These are phyloP conservation scores for Heteromeles arbutifolia DNA, from an alignment of 306 rosid species.

Conservation along the genomic window DNA sequence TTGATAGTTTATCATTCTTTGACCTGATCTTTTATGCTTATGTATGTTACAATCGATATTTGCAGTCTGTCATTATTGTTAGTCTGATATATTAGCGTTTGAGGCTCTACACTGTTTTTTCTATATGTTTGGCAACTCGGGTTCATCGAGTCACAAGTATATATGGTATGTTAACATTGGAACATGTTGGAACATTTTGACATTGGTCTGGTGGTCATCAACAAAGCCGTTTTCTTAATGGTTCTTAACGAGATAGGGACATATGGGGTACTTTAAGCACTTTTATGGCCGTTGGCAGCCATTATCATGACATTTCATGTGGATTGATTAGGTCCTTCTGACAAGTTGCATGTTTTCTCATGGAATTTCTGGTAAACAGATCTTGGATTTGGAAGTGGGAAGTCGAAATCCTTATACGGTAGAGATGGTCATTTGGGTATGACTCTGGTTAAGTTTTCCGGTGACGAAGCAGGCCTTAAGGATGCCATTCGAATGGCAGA, in stretches of 20 bases:
- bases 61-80: neutral
- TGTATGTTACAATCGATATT: neutral
- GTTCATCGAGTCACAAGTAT: neutral
- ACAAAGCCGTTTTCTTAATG: neutral
- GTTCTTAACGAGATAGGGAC: neutral
- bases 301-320: neutral
- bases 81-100: neutral
- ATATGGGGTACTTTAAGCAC: neutral
- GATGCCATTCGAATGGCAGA: constrained; percentile 77
- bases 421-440: constrained; percentile 96
- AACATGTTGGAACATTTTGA: neutral
- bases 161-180: neutral
- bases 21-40: neutral
- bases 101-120: neutral
- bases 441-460: constrained; percentile 70
- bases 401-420: constrained; percentile 88
- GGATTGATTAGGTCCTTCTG: constrained; percentile 15
- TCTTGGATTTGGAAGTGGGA: constrained; percentile 86
- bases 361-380: constrained; percentile 58
- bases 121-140: neutral
- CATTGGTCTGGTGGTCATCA: neutral
- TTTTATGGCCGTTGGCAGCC: neutral
- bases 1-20: neutral
- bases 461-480: constrained; percentile 72
- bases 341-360: constrained; percentile 9